phyloP scores from a whole-genome alignment of 164 flowering plant genomes.

The Dillenia suffruticosa region DNA sequence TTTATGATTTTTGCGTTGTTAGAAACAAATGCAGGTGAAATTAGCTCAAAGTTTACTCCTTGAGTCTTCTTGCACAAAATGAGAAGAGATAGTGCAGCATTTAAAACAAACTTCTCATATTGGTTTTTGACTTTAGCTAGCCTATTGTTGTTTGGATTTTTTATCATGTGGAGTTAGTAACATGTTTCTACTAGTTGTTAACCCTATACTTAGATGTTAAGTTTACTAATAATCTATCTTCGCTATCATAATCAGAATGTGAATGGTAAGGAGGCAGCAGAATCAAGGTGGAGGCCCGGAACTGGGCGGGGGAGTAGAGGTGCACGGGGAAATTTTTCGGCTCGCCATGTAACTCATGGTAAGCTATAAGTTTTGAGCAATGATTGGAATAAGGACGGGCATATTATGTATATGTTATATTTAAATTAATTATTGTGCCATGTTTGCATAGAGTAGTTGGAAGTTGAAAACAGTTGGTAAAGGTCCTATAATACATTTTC shows the following conservation, averaged over 20 bases:
- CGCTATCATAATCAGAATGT: constrained; percentile 35
- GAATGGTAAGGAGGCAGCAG: constrained; percentile 57
- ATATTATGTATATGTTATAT: no score
- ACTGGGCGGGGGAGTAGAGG: constrained; percentile 60
- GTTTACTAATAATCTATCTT: neutral
- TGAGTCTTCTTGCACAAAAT: neutral
- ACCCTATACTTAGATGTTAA: neutral
- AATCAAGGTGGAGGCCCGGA: constrained; percentile 60
- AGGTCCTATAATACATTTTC: neutral
- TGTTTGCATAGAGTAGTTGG: neutral
- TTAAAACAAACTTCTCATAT: neutral
- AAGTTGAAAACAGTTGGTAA: neutral
- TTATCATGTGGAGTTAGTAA: neutral
- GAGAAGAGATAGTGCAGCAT: neutral
- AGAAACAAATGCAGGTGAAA: neutral
- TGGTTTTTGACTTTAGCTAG: neutral
- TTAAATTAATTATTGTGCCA: neutral
- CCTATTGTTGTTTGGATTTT: neutral
- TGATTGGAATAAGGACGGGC: neutral
- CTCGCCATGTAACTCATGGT: constrained; percentile 61
- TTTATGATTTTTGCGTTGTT: no score
- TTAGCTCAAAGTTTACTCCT: neutral
- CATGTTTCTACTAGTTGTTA: neutral
- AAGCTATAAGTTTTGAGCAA: constrained; percentile 1
- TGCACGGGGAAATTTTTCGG: constrained; percentile 41